Conservation (phyloP, 106 monocot genomes). For the Triglochin maritima region DNA sequence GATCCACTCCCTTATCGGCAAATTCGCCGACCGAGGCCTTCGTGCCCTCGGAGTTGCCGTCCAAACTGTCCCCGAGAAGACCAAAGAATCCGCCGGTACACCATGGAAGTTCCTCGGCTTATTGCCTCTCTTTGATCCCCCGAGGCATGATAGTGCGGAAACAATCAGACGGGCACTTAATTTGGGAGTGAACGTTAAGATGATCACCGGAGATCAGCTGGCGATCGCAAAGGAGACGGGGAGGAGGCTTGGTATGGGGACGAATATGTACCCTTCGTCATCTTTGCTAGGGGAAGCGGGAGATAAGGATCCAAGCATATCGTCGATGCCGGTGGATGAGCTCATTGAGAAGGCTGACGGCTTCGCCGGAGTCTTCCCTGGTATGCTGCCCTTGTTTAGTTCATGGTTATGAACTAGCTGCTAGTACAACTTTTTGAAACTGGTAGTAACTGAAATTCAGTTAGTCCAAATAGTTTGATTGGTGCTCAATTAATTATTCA, state of each 20-base stretch:
- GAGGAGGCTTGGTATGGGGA: slow-evolving; percentile 17
- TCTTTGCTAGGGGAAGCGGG: slow-evolving; percentile 4
- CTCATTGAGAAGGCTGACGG: slow-evolving; percentile 21
- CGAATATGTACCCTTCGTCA: slow-evolving; percentile 17
- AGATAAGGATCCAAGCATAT: background rate
- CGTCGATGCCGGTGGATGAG: slow-evolving; percentile 9
- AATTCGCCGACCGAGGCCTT: slow-evolving; percentile 53
- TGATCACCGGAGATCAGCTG: slow-evolving; percentile 19
- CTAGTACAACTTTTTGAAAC: too few species aligned
- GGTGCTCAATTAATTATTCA: too few species aligned
- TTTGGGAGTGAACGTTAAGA: slow-evolving; percentile 19
- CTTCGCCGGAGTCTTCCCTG: slow-evolving; percentile 18
- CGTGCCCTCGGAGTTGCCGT: slow-evolving; percentile 36
- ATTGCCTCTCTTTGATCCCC: slow-evolving; percentile 15
- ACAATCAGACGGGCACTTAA: slow-evolving; percentile 17
- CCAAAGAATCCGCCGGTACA: slow-evolving; percentile 19
- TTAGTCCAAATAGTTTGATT: too few species aligned
- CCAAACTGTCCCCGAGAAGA: slow-evolving; percentile 38
- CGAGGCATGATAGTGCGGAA: slow-evolving; percentile 17
- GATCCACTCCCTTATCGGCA: slow-evolving; percentile 39
- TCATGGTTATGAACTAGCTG: too few species aligned
- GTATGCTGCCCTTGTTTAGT: background rate
- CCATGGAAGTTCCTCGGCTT: slow-evolving; percentile 16
- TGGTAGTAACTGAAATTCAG: too few species aligned
- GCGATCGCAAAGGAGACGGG: slow-evolving; percentile 26